These are phyloP conservation scores for Eimeria zaria DNA, from an alignment of 169 alveolate species.

Conservation along the genomic window DNA sequence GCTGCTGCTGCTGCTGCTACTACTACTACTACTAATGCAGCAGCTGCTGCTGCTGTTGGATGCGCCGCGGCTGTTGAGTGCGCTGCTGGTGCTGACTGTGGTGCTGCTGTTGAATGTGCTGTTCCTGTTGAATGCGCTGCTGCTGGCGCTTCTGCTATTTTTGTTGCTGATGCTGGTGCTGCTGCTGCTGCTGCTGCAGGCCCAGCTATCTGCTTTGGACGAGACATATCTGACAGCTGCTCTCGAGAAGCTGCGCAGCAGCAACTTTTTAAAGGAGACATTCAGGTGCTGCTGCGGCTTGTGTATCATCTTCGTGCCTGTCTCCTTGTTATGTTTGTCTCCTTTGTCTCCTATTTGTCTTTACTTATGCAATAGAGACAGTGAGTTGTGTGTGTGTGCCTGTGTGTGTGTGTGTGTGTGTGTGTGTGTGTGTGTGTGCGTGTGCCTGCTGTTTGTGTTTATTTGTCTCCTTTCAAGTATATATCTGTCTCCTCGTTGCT, in stretches of 20 bases:
- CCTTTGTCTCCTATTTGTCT: not conserved
- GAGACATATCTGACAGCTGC: conserved; percentile 14
- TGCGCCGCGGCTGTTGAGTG: too few species aligned
- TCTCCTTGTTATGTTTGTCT: too few species aligned
- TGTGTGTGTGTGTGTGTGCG: not conserved
- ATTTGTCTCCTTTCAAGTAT: not conserved
- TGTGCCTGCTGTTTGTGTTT: not conserved
- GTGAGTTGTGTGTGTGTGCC: not conserved
- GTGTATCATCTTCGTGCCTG: too few species aligned
- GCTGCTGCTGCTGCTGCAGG: conserved; percentile 61
- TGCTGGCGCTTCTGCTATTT: not conserved
- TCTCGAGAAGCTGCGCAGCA: conserved; percentile 25
- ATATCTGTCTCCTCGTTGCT: not conserved
- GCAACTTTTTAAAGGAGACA: conserved; percentile 20
- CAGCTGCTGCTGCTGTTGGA: conserved; percentile 13
- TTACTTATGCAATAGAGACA: not conserved
- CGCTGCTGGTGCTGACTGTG: too few species aligned
- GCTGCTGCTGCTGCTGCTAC: conserved; percentile 24
- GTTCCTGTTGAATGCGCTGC: too few species aligned
- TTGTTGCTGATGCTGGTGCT: conserved; percentile 9
- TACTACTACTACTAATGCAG: not conserved
- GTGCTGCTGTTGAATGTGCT: too few species aligned
- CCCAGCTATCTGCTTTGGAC: conserved; percentile 18
- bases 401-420: not conserved
- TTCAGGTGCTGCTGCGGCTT: conserved; percentile 5